phyloP scores from a whole-genome alignment of 495 filamentous ascomycete genomes.

The Parmelia sp. region DNA sequence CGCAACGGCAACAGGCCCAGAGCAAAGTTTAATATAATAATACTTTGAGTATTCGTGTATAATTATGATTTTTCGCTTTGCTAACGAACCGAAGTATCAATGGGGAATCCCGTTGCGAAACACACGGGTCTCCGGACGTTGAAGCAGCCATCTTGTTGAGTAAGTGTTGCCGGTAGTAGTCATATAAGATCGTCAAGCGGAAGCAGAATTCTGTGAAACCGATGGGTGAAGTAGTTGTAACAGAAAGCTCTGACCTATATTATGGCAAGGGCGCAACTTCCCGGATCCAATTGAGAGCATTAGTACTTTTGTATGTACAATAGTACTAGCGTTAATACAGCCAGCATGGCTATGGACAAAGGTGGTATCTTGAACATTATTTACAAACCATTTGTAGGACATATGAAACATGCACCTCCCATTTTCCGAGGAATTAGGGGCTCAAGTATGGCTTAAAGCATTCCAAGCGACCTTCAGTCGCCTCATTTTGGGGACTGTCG shows the following conservation, averaged over 20 bases:
- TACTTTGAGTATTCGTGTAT: no score
- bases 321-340: slow-evolving; percentile 6
- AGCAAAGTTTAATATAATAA: no score
- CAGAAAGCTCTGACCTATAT: neutral
- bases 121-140: neutral
- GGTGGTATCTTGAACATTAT: slow-evolving; percentile 19
- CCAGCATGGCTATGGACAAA: slow-evolving; percentile 12
- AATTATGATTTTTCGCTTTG: no score
- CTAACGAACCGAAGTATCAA: no score
- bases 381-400: slow-evolving; percentile 8
- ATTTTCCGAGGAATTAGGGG: neutral
- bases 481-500: slow-evolving; percentile 51
- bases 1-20: no score
- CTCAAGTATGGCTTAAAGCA: slow-evolving; percentile 33
- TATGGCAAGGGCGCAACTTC: neutral
- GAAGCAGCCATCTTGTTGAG: neutral
- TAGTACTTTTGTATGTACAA: slow-evolving; percentile 13
- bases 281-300: neutral
- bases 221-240: neutral
- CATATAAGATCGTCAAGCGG: neutral
- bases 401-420: neutral
- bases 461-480: slow-evolving; percentile 51
- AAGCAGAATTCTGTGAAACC: neutral
- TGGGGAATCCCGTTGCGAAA: no score
- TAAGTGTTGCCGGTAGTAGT: neutral